Base-by-base conservation (phyloP, 371 early-diverging fungal genomes). In the Syncephalastrum contaminatum region DNA sequence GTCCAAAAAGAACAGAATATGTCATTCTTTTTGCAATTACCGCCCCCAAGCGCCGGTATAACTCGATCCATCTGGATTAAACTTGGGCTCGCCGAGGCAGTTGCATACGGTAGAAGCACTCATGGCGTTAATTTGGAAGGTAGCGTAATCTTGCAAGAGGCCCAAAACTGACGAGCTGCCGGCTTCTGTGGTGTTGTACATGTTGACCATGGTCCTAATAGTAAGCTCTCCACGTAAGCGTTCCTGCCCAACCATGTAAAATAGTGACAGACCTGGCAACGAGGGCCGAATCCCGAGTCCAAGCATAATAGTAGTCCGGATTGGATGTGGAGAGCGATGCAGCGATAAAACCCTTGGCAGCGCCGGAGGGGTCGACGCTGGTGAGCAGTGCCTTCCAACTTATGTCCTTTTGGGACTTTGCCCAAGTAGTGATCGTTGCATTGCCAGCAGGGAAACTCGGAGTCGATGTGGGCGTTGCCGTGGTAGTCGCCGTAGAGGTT, bases 221-320 rank as follows among this genome's bases (percentile, higher is more conserved):
- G 75, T 30, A 0, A 30, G 12, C 10, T 10, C 10, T 6, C 10
- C 6, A 2, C 5, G 36, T 30, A 30, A 30, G 36, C 2, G 10
- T 30, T 6, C 10, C 0, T 30, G 36, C 10, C 36, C 36, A 30
- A n/a, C n/a, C 7, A 2, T 30, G 36, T 10, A 30, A 30, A 10
- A 10, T 10, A 10, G 7, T 12, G 10, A 30, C 36, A 2, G 10
- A 30, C 36, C 36, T 30, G 36, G 36, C 36, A 30, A 30, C 76
- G 13, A 92, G 64, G 2, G 86, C 84, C 10, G 87, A 67, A 46
- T 93, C 93, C 16, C 93, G 75, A 6, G 82, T 78, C 93, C 93
- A 93, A 16, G 79, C 61, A 59, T 86, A 93, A 41, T 73, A 91
- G 74, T 93, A 93, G 64, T 90, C 82, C 0, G 91, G 93, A 2